A percentile compares a stretch with the other conserved stretches of the same genome.
phyloP scores from a whole-genome alignment of 139 green algal genomes.

The Picochlorum sp. region DNA sequence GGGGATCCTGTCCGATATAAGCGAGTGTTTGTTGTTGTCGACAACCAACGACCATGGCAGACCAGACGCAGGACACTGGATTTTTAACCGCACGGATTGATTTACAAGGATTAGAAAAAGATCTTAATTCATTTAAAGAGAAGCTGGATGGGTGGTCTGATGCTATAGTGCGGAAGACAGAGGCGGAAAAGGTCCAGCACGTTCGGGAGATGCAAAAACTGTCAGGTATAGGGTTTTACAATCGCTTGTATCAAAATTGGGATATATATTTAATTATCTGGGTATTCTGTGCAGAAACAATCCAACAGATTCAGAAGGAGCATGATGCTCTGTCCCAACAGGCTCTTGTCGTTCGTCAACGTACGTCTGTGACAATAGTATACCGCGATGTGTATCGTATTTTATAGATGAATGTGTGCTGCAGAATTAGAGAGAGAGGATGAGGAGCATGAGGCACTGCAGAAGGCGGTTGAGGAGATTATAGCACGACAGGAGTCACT shows the following conservation, averaged over 20 bases:
- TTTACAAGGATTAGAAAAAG: constrained; percentile 16
- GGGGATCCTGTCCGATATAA: no score
- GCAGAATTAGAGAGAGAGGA: constrained; percentile 6
- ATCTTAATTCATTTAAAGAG: constrained; percentile 21
- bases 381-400: not conserved
- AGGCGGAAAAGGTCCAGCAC: constrained; percentile 11
- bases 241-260: no score
- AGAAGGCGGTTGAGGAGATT: constrained; percentile 15
- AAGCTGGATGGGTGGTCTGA: constrained; percentile 16
- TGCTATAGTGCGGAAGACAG: constrained; percentile 7
- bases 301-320: no score
- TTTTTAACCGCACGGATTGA: constrained; percentile 17
- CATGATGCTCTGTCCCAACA: not conserved
- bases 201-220: constrained; percentile 13
- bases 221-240: constrained; percentile 10
- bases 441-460: constrained; percentile 6
- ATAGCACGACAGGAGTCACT: constrained; percentile 11
- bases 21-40: no score
- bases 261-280: no score
- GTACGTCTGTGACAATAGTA: no score
- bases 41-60: no score
- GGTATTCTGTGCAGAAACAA: no score
- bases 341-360: not conserved
- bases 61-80: not conserved
- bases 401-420: not conserved